phyloP scores from a whole-genome alignment of 2,329 filamentous ascomycete genomes.

The Monosporascus cannonballus region DNA sequence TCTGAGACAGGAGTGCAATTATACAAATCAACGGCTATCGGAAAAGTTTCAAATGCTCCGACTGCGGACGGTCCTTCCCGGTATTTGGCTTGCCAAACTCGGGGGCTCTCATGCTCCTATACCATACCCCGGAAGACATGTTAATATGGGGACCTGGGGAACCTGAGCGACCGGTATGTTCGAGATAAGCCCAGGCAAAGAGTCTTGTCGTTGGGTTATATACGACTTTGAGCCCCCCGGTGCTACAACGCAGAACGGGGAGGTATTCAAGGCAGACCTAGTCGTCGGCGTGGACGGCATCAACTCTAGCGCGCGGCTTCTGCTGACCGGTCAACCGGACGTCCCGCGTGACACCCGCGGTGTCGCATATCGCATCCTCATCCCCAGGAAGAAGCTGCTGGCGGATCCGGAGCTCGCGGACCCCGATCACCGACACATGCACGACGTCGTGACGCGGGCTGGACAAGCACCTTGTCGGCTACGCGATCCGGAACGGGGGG shows the following conservation, averaged over 20 bases:
- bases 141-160: constrained; percentile 31
- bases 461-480: constrained; percentile 26
- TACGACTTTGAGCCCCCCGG: constrained; percentile 15
- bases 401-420: constrained; percentile 19
- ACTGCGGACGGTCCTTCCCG: constrained; percentile 18
- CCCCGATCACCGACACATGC: constrained; percentile 21
- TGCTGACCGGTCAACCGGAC: constrained; percentile 20
- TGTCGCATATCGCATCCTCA: constrained; percentile 29
- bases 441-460: constrained; percentile 29
- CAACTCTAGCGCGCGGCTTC: constrained; percentile 17
- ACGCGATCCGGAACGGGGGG: constrained; percentile 24
- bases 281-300: constrained; percentile 20
- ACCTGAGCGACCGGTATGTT: constrained; percentile 29
- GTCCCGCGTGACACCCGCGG: constrained; percentile 25
- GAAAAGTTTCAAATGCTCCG: constrained; percentile 30
- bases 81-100: constrained; percentile 28
- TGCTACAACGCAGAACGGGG: constrained; percentile 16
- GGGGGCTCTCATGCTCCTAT: constrained; percentile 27
- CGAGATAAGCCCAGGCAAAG: background rate
- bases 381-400: constrained; percentile 21
- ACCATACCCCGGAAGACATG: constrained; percentile 29
- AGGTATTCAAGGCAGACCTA: constrained; percentile 14
- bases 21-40: constrained; percentile 5
- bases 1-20: background rate
- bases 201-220: background rate